Conservation (phyloP, 495 filamentous ascomycete genomes). For the Aspergillus affinis region DNA sequence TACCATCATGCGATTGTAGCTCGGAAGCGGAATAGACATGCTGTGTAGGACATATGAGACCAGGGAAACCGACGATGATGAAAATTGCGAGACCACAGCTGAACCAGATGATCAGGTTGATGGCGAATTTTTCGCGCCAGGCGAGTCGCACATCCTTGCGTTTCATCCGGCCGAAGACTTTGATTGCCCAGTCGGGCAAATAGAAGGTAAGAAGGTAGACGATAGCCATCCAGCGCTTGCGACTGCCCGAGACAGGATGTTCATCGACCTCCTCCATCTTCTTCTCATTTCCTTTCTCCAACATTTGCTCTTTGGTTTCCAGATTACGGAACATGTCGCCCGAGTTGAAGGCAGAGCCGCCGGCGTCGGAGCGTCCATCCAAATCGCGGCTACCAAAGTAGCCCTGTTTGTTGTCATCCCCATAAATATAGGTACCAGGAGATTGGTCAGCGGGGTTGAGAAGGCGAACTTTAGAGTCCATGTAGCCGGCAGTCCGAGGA, state of each 20-base stretch:
- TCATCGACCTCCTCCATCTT: conserved; percentile 89
- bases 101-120: conserved; percentile 98
- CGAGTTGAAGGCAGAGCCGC: conserved; percentile 79
- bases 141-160: conserved; percentile 91
- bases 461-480: conserved; percentile 69
- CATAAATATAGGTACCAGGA: conserved; percentile 63
- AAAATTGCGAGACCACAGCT: conserved; percentile 76
- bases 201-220: conserved; percentile 84
- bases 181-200: conserved; percentile 82
- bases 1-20: conserved; percentile 71
- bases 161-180: conserved; percentile 77
- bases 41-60: conserved; percentile 87
- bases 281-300: conserved; percentile 90
- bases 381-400: conserved; percentile 84
- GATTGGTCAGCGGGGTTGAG: conserved; percentile 58
- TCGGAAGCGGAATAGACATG: conserved; percentile 81
- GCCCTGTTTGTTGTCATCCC: conserved; percentile 66
- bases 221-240: conserved; percentile 89
- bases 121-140: conserved; percentile 96
- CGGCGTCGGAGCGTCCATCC: conserved; percentile 86
- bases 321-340: conserved; percentile 98
- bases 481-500: conserved; percentile 46
- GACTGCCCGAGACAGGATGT: conserved; percentile 69
- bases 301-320: conserved; percentile 91
- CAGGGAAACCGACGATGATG: conserved; percentile 85